Evolutionary conservation across 768 basidiomycete genomes (phyloP), one percentile per base, ranked within the genome.

Genomic region (Serendipita indica): DNA sequence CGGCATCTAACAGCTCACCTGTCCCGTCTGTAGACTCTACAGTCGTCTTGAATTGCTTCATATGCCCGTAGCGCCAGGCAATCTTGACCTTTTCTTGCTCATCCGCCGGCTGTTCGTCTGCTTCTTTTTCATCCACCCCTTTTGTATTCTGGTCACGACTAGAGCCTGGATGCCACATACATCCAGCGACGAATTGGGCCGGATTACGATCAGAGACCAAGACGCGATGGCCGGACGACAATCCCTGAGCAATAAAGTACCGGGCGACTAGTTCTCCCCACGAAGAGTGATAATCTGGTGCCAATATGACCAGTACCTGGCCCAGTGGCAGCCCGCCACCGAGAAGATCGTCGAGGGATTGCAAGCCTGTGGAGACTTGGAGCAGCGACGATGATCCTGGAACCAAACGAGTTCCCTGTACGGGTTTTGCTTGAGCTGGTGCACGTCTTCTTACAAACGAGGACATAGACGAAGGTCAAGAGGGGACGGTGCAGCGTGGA

Each of bases 51-150:
- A 96, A 94, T 70, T 77, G 83, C 72, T 85, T 88, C 87, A 97
- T 87, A 60, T 83, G 78, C 66, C 90, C 89, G 70, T 99, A 99
- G 67, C 96, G 79, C 89, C 96, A 99, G 30, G 96, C 96, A 65
- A 99, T 98, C 73, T 87, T 94, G 63, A 93, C 86, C 64, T 81
- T 82, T 27, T 80, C 75, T 12, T 67, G 66, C 12, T 64, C 65
- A n/a, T 62, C 63, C 33, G 63, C 63, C n/a, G 60, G 65, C 27
- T 70, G 70, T 16, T 68, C 67, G 33, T 74, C 72, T n/a, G 66
- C 67, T 57, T 63, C 67, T 43, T 63, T 65, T 39, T 76, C 75
- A 28, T 72, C 70, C 18, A 71, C 73, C 71, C 46, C 70, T 62
- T 4, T 56, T 56, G 7, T 60, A 22, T 13, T 65, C 61, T n/a